Base-by-base conservation (phyloP, 2,329 filamentous ascomycete genomes). In the Colletotrichum magnum region DNA sequence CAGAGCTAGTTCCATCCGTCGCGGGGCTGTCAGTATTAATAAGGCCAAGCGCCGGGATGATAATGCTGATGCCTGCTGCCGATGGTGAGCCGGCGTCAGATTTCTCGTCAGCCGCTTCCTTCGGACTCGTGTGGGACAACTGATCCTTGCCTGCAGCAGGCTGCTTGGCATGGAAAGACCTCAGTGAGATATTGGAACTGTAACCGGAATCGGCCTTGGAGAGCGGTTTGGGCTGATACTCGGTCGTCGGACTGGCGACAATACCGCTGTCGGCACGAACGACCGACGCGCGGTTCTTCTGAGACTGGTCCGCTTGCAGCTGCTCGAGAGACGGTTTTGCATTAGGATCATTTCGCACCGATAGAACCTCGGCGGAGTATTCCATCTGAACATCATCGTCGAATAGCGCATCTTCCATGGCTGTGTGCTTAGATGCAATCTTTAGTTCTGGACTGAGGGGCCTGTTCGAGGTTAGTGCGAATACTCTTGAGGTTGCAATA, bases 201-300 rank as follows among this genome's bases (percentile, higher is more conserved):
- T 90, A 91, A 16, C 88, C 88, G 28, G 88, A 90, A 73, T 90
- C 88, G 47, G 87, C 84, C 70, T 89, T 89, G 39, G 85, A 83
- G n/a, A 88, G 77, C 5, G 84, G 77, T 63, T 82, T 85, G 16
- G 79, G 79, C 1, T 68, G 68, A 15, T 72, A 77, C 58, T 84
- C 81, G 4, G 82, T 83, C 1, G 80, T 80, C 5, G 84, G 83
- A 61, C 82, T 86, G 2, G 84, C 83, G 32, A 82, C 77, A 52
- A 87, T 81, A 2, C 85, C 87, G 69, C 87, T 89, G 67, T 88
- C 86, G 3, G 81, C 79, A 58, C 81, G 79, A 6, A 72, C 73
- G 7, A 85, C 57, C 53, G 74, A 69, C 66, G 73, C 54, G 52
- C 61, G 39, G 48, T 73, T 65, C 66, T 72, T 72, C 68, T 73